Base-by-base conservation (phyloP, 1,284 basidiomycete genomes). In the Meripilus lineatus region DNA sequence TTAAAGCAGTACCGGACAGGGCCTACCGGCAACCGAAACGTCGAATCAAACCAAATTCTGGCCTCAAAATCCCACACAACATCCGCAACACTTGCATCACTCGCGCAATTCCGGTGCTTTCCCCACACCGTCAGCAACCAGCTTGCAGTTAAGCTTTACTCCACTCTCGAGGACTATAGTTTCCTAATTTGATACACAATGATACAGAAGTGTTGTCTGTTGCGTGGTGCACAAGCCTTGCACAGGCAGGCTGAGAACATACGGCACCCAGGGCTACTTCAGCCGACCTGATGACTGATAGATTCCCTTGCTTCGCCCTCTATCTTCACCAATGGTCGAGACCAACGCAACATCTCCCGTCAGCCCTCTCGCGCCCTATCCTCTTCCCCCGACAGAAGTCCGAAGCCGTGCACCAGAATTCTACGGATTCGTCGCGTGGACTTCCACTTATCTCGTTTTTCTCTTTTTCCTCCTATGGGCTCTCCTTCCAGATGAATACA, bases 381-480 rank as follows among this genome's bases (percentile, higher is more conserved):
- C 77, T 35, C 57, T 64, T 28, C 62, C 59, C 4, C 65, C 64
- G 33, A 61, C 54, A 32, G 74, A 72, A 50, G 55, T 67, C 51
- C 73, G 74, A 54, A 79, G 77, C 58, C 75, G 83, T 13, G 81
- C 82, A 10, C 72, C 84, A 40, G 91, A 93, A 64, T 88, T 92
- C 56, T 93, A 93, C 57, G 91, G 90, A 15, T 91, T 90, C 58
- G 86, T 89, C 8, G 88, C 85, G 10, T 86, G 83, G 77, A 79
- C 86, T 7, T 79, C 81, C 0, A 92, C 89, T 1, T 85, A 78
- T 48, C 66, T 92, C 25, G 63, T 80, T 4, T 92, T 87, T 56
- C 65, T 73, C 41, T 55, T 85, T 14, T 92, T 88, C 59, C 58
- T 91, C 20, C 65, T 89, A 5, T 93, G 77, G 77, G 75, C 71